Evolutionary conservation across 176 grass and related monocot species (phyloP).

Genomic region (Avena insularis): DNA sequence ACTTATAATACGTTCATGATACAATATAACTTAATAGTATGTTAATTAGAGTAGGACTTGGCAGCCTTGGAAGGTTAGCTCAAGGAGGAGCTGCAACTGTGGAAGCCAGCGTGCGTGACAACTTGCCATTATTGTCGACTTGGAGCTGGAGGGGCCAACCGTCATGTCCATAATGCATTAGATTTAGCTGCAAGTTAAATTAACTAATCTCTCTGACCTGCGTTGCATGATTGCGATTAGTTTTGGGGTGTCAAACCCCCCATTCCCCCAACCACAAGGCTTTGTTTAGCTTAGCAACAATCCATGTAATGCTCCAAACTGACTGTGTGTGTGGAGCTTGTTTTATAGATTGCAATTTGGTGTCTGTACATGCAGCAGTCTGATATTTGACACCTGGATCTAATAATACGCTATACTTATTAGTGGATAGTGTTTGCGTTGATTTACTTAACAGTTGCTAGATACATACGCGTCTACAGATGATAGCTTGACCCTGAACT

Average conservation of each 20-base stretch:
- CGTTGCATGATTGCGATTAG: slow-evolving; percentile 43
- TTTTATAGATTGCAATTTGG: neutral
- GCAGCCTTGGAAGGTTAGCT: slow-evolving; percentile 14
- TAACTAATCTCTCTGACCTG: slow-evolving; percentile 29
- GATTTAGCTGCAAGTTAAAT: slow-evolving; percentile 33
- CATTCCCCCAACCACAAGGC: slow-evolving; percentile 38
- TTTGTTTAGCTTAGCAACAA: slow-evolving; percentile 33
- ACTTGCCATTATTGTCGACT: slow-evolving; percentile 20
- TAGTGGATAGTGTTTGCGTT: neutral
- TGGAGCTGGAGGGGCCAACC: slow-evolving; percentile 14
- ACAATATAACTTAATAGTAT: neutral
- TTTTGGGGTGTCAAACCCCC: slow-evolving; percentile 35
- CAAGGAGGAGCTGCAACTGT: neutral
- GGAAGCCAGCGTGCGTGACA: slow-evolving; percentile 3
- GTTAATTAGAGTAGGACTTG: slow-evolving; percentile 38
- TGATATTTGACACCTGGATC: slow-evolving; percentile 25
- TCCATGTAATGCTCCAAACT: slow-evolving; percentile 32
- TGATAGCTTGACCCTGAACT: slow-evolving; percentile 26
- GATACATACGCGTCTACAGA: neutral
- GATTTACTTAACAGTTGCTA: neutral
- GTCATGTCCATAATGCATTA: slow-evolving; percentile 54
- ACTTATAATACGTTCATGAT: neutral
- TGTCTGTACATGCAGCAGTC: neutral
- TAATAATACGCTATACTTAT: neutral
- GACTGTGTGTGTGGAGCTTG: neutral